Evolutionary conservation across 2,329 filamentous ascomycete genomes (phyloP).

Genomic region (Bipolaris bicolor): DNA sequence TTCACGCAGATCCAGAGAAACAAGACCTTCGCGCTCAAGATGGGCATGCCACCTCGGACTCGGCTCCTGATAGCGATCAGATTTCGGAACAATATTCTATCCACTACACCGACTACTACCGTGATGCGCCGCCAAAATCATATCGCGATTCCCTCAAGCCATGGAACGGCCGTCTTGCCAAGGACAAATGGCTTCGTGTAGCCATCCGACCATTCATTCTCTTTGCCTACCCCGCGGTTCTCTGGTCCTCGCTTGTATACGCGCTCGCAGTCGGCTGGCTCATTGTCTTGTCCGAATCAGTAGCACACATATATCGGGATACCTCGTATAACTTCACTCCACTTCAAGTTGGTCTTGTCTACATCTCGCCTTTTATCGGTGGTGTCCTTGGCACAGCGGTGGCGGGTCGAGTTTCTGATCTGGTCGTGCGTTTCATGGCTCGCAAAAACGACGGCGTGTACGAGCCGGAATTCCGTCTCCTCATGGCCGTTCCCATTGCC

Average conservation of each 20-base stretch:
- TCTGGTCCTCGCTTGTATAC: slow-evolving; percentile 88
- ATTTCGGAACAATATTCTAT: slow-evolving; percentile 38
- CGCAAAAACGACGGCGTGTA: slow-evolving; percentile 90
- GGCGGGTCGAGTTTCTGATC: slow-evolving; percentile 84
- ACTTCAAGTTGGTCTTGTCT: slow-evolving; percentile 82
- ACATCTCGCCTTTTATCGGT: slow-evolving; percentile 81
- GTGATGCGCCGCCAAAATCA: slow-evolving; percentile 69
- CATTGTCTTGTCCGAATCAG: slow-evolving; percentile 89
- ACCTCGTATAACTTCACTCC: slow-evolving; percentile 79
- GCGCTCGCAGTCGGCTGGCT: slow-evolving; percentile 91
- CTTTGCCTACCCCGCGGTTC: slow-evolving; percentile 83
- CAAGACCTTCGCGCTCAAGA: slow-evolving; percentile 22
- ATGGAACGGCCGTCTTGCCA: slow-evolving; percentile 74
- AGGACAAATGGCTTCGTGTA: slow-evolving; percentile 80
- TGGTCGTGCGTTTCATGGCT: slow-evolving; percentile 82
- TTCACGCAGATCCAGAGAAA: slow-evolving; percentile 26
- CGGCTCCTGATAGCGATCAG: slow-evolving; percentile 23
- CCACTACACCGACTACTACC: slow-evolving; percentile 73
- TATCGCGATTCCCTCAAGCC: slow-evolving; percentile 76
- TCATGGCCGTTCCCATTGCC: slow-evolving; percentile 77
- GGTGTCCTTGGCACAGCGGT: slow-evolving; percentile 84
- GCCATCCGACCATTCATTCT: slow-evolving; percentile 82
- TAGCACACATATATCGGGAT: slow-evolving; percentile 78
- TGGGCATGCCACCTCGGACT: slow-evolving; percentile 14
- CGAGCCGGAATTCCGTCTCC: slow-evolving; percentile 78